A percentile compares a stretch with the other conserved stretches of the same genome.
Evolutionary conservation across 345 rosid species (phyloP).

Genomic region (Crucihimalaya himalaica): DNA sequence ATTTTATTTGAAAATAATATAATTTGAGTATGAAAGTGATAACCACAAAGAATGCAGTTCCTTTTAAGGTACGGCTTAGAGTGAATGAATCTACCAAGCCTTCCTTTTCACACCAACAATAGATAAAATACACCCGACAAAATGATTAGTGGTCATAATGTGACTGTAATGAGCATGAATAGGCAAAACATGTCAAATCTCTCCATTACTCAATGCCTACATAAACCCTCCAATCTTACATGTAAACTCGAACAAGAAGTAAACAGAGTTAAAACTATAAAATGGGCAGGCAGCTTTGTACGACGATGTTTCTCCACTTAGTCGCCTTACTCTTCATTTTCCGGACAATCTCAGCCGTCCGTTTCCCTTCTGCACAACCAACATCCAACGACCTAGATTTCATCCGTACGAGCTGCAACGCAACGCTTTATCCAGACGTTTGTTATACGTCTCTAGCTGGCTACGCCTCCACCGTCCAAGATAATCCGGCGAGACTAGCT

Average conservation of each 20-base stretch:
- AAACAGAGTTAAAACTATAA: not conserved
- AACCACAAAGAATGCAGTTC: conserved; percentile 25
- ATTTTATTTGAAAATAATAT: not conserved
- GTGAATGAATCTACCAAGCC: conserved; percentile 32
- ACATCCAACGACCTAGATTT: conserved; percentile 49
- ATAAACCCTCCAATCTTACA: conserved; percentile 24
- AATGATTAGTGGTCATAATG: conserved; percentile 38
- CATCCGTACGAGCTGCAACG: conserved; percentile 74
- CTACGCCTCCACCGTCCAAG: conserved; percentile 56
- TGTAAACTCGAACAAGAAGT: not conserved
- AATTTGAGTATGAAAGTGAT: not conserved
- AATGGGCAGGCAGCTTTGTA: conserved; percentile 36
- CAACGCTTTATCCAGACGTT: conserved; percentile 76
- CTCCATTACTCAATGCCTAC: conserved; percentile 27
- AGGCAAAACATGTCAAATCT: conserved; percentile 23
- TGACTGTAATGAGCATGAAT: not conserved
- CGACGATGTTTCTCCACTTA: conserved; percentile 34
- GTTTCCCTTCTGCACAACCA: conserved; percentile 11
- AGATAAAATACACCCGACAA: conserved; percentile 23
- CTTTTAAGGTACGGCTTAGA: conserved; percentile 44
- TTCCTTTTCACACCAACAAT: conserved; percentile 30
- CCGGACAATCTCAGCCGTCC: conserved; percentile 35
- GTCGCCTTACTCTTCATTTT: conserved; percentile 39
- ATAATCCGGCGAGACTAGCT: conserved; percentile 64
- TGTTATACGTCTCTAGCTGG: conserved; percentile 69